Base-by-base conservation (phyloP, 139 green algal genomes). In the Parachlorella kessleri region DNA sequence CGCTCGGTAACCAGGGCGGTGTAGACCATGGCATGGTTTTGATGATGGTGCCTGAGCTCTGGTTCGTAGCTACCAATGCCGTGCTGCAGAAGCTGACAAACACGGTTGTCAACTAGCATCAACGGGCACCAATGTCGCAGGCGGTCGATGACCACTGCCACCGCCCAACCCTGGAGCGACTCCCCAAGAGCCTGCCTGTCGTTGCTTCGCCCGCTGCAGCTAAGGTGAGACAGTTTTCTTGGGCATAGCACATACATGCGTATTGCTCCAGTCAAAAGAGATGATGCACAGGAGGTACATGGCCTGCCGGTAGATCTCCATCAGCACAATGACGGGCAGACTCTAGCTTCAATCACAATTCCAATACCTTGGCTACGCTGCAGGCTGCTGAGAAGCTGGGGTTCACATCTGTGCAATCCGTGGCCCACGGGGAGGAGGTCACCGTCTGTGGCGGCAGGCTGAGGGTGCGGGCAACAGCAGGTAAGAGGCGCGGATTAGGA, bases 191-290 rank as follows among this genome's bases (percentile, higher is more conserved):
- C 67, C 72, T 92, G 21, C 89, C 84, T 0, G 82, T 97, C 28
- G 82, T 97, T 2, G 88, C 82, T 3, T 92, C 93, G 28, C 84
- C 91, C 10, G 83, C 85, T 23, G 92, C 87, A 5, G 91, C 88
- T 0, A 68, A 68, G 63, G 63, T 33, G 63, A 68, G 28, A 10
- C n/a, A n/a, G n/a, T n/a, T n/a, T n/a, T n/a, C n/a, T n/a, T n/a
- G n/a, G n/a, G n/a, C n/a, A n/a, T n/a, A n/a, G n/a, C n/a, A n/a
- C n/a, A n/a, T n/a, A n/a, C n/a, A n/a, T n/a, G n/a, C n/a, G n/a
- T n/a, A n/a, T n/a, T n/a, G n/a, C n/a, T n/a, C n/a, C n/a, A n/a
- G n/a, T n/a, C n/a, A n/a, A n/a, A n/a, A n/a, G n/a, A 59, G 48
- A 10, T 18, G 48, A 10, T 28, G 48, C 48, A 59, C 48, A 18